Evolutionary conservation across 805 yeast genomes (phyloP).

Genomic region (Phaffomyces thermotolerans): DNA sequence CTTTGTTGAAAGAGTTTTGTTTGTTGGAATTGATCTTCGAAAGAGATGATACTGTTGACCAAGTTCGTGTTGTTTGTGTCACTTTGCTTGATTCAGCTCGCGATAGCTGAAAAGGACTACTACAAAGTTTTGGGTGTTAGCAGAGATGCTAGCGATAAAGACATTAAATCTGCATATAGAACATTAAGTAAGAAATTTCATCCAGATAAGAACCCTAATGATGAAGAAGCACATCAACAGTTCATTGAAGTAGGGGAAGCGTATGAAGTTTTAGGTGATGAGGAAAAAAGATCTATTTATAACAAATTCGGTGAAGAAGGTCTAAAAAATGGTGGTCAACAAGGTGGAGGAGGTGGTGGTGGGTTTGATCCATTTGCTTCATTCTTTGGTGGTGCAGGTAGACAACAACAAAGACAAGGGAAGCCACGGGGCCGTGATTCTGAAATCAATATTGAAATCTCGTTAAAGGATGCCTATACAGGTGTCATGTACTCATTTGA

Average conservation of each 20-base stretch:
- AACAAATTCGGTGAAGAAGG: conserved; percentile 78
- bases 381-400: conserved; percentile 42
- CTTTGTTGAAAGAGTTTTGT: not conserved
- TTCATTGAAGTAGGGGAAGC: conserved; percentile 93
- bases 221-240: conserved; percentile 75
- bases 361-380: conserved; percentile 61
- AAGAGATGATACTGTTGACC: conserved; percentile 2
- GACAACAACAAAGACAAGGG: conserved; percentile 23
- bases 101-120: conserved; percentile 35
- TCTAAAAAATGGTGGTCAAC: conserved; percentile 50
- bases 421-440: conserved; percentile 58
- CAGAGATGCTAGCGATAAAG: conserved; percentile 64
- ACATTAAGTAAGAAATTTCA: conserved; percentile 78
- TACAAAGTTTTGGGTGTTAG: conserved; percentile 62
- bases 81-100: conserved; percentile 1
- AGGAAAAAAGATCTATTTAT: conserved; percentile 59
- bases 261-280: conserved; percentile 73
- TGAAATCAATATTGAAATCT: conserved; percentile 45
- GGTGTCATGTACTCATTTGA: conserved; percentile 61
- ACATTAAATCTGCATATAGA: conserved; percentile 81
- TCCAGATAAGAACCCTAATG: conserved; percentile 88
- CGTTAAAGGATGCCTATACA: conserved; percentile 58
- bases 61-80: conserved; percentile 2
- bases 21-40: not conserved
- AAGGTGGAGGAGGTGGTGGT: conserved; percentile 30